Conservation (phyloP, 306 rosid species). For the Boehmeria nivea region DNA sequence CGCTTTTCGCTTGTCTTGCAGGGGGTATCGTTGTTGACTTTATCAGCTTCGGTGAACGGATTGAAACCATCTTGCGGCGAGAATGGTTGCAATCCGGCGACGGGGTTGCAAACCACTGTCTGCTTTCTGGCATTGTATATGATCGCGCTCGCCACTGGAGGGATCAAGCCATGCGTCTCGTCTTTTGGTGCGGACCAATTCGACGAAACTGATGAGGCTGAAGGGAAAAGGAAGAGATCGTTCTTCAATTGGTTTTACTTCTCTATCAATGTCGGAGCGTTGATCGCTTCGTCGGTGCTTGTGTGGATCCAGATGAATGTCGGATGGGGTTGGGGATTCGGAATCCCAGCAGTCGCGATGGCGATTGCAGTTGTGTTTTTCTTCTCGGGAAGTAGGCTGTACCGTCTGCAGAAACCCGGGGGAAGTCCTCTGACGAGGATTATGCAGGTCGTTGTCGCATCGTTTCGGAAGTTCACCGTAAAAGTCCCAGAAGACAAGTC, state of each 20-base stretch:
- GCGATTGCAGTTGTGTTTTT: conserved; percentile 52
- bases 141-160: conserved; percentile 12
- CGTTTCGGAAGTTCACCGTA: conserved; percentile 38
- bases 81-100: conserved; percentile 44
- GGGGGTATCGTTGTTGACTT: conserved; percentile 57
- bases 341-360: conserved; percentile 81
- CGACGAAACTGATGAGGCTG: conserved; percentile 8
- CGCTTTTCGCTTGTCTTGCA: conserved; percentile 2
- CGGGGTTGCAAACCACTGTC: conserved; percentile 24
- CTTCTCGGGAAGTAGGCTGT: conserved; percentile 49
- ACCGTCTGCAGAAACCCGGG: conserved; percentile 66
- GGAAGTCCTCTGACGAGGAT: conserved; percentile 85
- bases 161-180: conserved; percentile 13
- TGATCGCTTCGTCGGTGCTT: conserved; percentile 65
- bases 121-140: background rate
- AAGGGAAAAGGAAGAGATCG: conserved; percentile 4
- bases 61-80: conserved; percentile 44
- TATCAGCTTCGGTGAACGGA: conserved; percentile 58
- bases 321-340: conserved; percentile 95
- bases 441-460: conserved; percentile 64
- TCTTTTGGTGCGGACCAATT: conserved; percentile 12
- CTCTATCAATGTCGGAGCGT: conserved; percentile 41
- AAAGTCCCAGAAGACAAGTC: conserved; percentile 52
- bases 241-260: conserved; percentile 16
- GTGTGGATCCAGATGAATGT: conserved; percentile 81